Percentiles rank a stretch among this genome's conserved stretches.
These are phyloP conservation scores for Solanum gracilifrons DNA, from an alignment of 257 asterid genomes.

Conservation along the genomic window DNA sequence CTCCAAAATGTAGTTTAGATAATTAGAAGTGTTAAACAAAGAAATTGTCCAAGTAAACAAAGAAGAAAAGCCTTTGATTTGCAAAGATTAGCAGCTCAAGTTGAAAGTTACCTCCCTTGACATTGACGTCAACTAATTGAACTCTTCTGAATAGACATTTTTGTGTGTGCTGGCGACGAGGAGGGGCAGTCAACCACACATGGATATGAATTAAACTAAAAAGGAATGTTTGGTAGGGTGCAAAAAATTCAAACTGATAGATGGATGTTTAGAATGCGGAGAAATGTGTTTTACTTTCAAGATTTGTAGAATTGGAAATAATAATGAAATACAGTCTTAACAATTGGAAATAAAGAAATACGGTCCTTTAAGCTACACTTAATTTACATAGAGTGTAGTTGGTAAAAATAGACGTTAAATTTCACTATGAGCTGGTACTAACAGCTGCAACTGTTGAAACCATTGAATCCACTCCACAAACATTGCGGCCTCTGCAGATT, in stretches of 20 bases:
- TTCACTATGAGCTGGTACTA: conserved; percentile 5
- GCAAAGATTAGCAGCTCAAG: not conserved
- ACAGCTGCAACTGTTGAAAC: conserved; percentile 85
- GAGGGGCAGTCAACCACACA: not conserved
- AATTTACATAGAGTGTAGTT: not conserved
- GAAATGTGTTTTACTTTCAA: not conserved
- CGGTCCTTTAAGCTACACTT: not conserved
- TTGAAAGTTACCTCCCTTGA: not conserved
- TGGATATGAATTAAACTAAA: not conserved
- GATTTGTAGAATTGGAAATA: not conserved
- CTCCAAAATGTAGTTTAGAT: not conserved
- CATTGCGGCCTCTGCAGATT: conserved; percentile 55
- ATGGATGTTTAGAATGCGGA: not conserved
- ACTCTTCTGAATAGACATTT: not conserved
- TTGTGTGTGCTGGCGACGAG: not conserved
- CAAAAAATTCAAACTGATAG: not conserved
- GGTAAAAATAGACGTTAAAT: not conserved
- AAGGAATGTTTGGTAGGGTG: not conserved
- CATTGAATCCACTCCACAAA: conserved; percentile 88
- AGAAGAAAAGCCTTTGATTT: not conserved
- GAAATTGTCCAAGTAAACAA: not conserved
- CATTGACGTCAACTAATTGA: not conserved
- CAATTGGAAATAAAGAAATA: not conserved
- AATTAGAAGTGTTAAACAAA: not conserved
- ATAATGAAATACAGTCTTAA: not conserved